Conservation (phyloP, 495 filamentous ascomycete species). For the Cudoniella acicularis region DNA sequence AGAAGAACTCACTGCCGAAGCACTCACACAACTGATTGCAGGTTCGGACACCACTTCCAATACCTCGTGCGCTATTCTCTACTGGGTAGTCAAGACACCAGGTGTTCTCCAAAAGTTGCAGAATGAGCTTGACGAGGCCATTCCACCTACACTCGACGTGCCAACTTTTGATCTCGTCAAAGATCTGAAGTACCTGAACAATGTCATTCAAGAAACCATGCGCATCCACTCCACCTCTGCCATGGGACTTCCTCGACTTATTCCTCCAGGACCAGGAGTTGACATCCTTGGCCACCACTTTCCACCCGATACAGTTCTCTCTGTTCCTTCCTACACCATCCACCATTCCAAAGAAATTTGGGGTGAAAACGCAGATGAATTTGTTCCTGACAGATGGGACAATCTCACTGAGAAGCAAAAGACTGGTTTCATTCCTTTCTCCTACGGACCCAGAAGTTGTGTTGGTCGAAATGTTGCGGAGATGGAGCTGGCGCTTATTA, state of each 20-base stretch:
- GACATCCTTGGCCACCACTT: conserved; percentile 57
- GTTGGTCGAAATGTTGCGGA: conserved; percentile 87
- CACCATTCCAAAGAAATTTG: conserved; percentile 81
- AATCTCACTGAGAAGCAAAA: conserved; percentile 62
- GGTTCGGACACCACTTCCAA: conserved; percentile 90
- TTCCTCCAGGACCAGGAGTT: conserved; percentile 50
- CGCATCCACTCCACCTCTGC: conserved; percentile 87
- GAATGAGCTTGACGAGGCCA: conserved; percentile 63
- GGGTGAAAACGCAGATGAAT: conserved; percentile 75
- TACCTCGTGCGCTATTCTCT: conserved; percentile 82
- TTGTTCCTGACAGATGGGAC: conserved; percentile 75
- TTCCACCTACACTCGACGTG: conserved; percentile 57
- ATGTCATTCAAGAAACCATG: conserved; percentile 84
- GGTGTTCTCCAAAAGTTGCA: conserved; percentile 70
- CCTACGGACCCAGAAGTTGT: conserved; percentile 74
- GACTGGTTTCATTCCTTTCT: conserved; percentile 81
- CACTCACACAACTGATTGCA: conserved; percentile 85
- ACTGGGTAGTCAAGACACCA: conserved; percentile 66
- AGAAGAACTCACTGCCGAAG: conserved; percentile 82
- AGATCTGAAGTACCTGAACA: conserved; percentile 73
- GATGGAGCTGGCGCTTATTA: conserved; percentile 87
- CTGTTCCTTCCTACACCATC: conserved; percentile 83
- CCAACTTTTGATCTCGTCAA: conserved; percentile 69
- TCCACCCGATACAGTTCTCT: conserved; percentile 70
- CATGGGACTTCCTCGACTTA: conserved; percentile 79